Evolutionary conservation across 495 filamentous ascomycete species (phyloP), one percentile per base, ranked within the genome.

Genomic region (Penicillium malachiteum): DNA sequence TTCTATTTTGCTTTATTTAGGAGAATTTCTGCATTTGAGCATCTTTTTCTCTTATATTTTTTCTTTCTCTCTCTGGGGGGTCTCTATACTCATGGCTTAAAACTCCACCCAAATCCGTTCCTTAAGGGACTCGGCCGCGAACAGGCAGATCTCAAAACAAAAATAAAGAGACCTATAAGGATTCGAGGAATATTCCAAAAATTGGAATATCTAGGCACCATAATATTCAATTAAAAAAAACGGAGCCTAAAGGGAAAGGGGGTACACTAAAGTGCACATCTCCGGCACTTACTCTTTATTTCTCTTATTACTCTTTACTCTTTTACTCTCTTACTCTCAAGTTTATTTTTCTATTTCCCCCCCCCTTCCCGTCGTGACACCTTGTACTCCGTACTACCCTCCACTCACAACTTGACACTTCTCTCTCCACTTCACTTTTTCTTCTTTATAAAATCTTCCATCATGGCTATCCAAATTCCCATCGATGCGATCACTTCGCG

Each of bases 391-490:
- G n/a, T n/a, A n/a, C n/a, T n/a, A n/a, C n/a, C n/a, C n/a, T n/a
- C n/a, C n/a, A n/a, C n/a, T n/a, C n/a, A n/a, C n/a, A n/a, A n/a
- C n/a, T n/a, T n/a, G 34, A 10, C 40, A 16, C 40, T 42, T 42
- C 40, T 43, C 40, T 18, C 40, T 43, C 14, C 17, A 13, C 17
- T 16, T 7, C 40, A 16, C 40, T 43, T 16, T 7, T 18, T 43
- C 40, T 43, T 9, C 17, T 3, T 21, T 11, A 18, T 11, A 18
- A 41, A 41, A 41, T 53, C 52, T 13, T 14, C 49, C 10, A 18
- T 40, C 58, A 97, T 97, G 95, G 82, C 89, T 58, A 89, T 97
- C 60, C 87, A 87, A 77, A 92, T 98, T 60, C 94, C 94, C 33
- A 78, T 97, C 57, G 92, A 96, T 66, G 82, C 87, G 58, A 76